A percentile compares a stretch with the other conserved stretches of the same genome.
Evolutionary conservation across 148 eudicot genomes (phyloP).

Genomic region (Camellia lanceoleosa): DNA sequence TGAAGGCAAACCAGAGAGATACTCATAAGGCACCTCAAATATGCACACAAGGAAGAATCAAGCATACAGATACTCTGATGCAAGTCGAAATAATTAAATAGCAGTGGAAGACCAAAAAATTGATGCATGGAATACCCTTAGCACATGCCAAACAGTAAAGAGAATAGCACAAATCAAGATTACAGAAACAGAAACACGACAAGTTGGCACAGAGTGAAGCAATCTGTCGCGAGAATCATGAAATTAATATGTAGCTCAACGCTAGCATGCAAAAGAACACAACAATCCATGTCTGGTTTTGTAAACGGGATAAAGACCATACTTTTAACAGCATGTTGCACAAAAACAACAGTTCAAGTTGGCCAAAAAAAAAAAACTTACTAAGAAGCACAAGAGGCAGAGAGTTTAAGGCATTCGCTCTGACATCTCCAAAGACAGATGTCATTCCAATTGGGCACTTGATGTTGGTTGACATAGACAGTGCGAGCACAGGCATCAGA

Average conservation of each 20-base stretch:
- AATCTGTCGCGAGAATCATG: not conserved
- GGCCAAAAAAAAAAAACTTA: not conserved
- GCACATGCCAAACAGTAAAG: not conserved
- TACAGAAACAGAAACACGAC: not conserved
- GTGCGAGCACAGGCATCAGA: slow-evolving; percentile 64
- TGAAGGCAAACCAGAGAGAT: too few relatives aligned
- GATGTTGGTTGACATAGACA: slow-evolving; percentile 63
- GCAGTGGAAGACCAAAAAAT: not conserved
- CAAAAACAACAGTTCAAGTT: not conserved
- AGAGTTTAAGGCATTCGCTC: slow-evolving; percentile 53
- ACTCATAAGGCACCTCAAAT: too few relatives aligned
- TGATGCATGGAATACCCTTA: not conserved
- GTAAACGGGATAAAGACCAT: not conserved
- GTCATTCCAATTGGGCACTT: slow-evolving; percentile 65
- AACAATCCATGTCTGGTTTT: not conserved
- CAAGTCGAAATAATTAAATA: not conserved
- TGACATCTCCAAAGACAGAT: slow-evolving; percentile 56
- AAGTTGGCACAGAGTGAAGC: not conserved
- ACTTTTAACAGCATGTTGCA: not conserved
- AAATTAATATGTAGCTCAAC: not conserved
- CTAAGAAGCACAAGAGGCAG: slow-evolving; percentile 42
- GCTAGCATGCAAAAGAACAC: not conserved
- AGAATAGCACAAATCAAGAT: not conserved
- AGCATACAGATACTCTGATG: not conserved
- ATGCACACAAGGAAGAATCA: not conserved